Base-by-base conservation (phyloP, 2,329 filamentous ascomycete genomes). In the Fusarium longipes region DNA sequence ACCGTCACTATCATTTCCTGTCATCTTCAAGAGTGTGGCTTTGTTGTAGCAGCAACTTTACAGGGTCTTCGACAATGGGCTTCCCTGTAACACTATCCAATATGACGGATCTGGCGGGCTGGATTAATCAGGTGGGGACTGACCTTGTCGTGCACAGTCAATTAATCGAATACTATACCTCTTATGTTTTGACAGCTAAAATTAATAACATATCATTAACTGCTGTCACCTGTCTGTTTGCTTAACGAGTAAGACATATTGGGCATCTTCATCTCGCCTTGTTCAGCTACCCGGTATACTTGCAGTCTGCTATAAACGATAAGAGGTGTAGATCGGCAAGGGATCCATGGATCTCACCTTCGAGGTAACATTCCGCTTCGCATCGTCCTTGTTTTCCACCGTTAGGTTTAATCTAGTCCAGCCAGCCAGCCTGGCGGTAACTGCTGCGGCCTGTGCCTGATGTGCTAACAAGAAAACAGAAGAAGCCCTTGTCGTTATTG, bases 341-440 rank as follows among this genome's bases (percentile, higher is more conserved):
- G 39, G 60, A 61, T 65, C 42, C 65, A 67, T 68, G 61, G 62
- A 57, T 59, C 58, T 71, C 53, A 54, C 65, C 53, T 36, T 44
- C 51, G 42, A 64, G 58, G 68, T 71, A 36, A 43, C 59, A 70
- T 70, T 70, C 58, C 63, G 59, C 45, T 25, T 18, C 51, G 14
- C 49, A 48, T 57, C 38, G 51, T 45, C 65, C 68, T 68, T 49
- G 51, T 42, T 51, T 52, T 57, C n/a, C 35, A 43, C 47, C 36
- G 50, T 64, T 58, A 49, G 62, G 59, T 57, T 52, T 27, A 25
- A 42, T 42, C 25, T 42, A 42, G 24, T 24, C 24, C 38, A 55
- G 38, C 38, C 55, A 67, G 66, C 63, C 65, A 65, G 65, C 52
- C 65, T 63, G 64, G 49, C 53, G 65, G 65, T 62, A 68, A 68